Evolutionary conservation across 2,329 filamentous ascomycete species (phyloP), one percentile per base, ranked within the genome.

Genomic region (Periglandula ipomoeae): DNA sequence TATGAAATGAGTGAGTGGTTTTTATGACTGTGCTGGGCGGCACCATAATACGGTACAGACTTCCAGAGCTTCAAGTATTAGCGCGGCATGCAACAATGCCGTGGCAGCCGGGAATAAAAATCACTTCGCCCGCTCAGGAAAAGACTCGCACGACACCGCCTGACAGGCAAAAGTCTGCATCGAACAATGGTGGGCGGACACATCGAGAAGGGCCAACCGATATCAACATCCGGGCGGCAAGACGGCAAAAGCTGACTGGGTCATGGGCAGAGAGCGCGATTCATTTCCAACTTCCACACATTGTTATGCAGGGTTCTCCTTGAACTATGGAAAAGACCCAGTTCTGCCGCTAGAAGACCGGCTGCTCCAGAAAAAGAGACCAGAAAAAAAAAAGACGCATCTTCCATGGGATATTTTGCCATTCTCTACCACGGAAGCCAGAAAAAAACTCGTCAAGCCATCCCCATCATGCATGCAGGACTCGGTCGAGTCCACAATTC

Each of bases 361-460:
- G 32, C 43, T 22, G n/a, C n/a, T n/a, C n/a, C n/a, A 47, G 35
- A 48, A 42, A 22, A 32, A 10, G 17, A 26, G 13, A 20, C 40
- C 3, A 23, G n/a, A 46, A 17, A 46, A 38, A 35, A 45, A 52
- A 52, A 50, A 48, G 41, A 38, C 50, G 49, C 50, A 50, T 24
- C 35, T 38, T 50, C 35, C 32, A 39, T 24, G 50, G 45, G 26
- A 42, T 20, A 13, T 34, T 24, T 42, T 9, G 30, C 37, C 20
- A 38, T 46, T 37, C 34, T 48, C 50, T 48, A 52, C 48, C 23
- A 38, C 42, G 49, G 49, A 44, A n/a, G n/a, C n/a, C n/a, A 44
- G 27, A 45, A 52, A 47, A 45, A 50, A 47, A n/a, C n/a, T n/a
- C n/a, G n/a, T n/a, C n/a, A n/a, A n/a, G n/a, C n/a, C n/a, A n/a